These are phyloP conservation scores for Raphanus hybrid DNA, from an alignment of 441 rosid genomes.

Conservation along the genomic window DNA sequence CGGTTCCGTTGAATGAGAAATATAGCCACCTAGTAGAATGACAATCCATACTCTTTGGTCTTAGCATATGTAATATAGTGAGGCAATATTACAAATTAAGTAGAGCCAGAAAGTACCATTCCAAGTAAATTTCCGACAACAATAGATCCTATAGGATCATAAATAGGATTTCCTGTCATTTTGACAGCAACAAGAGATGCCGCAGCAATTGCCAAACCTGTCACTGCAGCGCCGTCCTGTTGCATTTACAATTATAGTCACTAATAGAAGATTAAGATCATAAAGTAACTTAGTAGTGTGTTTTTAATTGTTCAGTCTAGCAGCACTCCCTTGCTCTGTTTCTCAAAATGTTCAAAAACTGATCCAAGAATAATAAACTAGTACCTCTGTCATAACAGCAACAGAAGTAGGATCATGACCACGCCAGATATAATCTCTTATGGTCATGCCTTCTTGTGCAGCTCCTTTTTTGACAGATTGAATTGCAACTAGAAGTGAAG, in stretches of 20 bases:
- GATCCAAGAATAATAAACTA: conserved; percentile 20
- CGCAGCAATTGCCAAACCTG: conserved; percentile 93
- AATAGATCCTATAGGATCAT: conserved; percentile 96
- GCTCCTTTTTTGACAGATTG: conserved; percentile 99
- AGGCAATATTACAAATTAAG: background rate
- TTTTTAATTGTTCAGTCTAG: too few relatives aligned
- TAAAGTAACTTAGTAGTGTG: too few relatives aligned
- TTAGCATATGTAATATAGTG: conserved; percentile 1
- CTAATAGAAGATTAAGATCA: background rate
- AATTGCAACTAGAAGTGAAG: conserved; percentile 95
- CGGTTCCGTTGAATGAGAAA: conserved; percentile 99
- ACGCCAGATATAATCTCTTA: conserved; percentile 96
- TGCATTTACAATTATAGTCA: conserved; percentile 16
- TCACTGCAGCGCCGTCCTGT: conserved; percentile 99
- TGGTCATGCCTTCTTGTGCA: conserved; percentile 93
- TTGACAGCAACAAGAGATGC: conserved; percentile 94
- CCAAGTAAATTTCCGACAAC: conserved; percentile 94
- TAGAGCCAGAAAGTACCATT: conserved; percentile 75
- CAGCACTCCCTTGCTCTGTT: background rate
- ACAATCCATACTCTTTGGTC: conserved; percentile 14
- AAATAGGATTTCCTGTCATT: conserved; percentile 86
- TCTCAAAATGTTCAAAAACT: background rate
- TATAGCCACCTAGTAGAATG: conserved; percentile 77
- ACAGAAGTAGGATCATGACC: conserved; percentile 99
- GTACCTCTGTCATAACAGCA: conserved; percentile 99